Base-by-base conservation (phyloP, 148 eudicot genomes). In the Rhododendron henanense region DNA sequence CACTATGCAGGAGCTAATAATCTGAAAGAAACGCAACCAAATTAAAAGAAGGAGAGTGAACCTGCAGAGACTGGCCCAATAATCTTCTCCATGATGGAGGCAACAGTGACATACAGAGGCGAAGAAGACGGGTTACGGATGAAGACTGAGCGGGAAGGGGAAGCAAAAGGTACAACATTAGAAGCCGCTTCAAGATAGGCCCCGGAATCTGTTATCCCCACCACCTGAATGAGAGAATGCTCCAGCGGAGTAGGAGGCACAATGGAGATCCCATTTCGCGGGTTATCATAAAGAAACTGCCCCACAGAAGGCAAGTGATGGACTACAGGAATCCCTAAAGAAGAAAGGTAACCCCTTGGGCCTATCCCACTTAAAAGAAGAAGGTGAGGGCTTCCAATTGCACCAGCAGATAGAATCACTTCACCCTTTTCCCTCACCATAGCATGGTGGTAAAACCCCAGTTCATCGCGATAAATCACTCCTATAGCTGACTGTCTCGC, bases 221-320 rank as follows among this genome's bases (percentile, higher is more conserved):
- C 98, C 15, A 96, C 99, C 85, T 96, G 98, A 67, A 96, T 96
- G n/a, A 96, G 92, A 39, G 99, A 95, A 74, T 95, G 98, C 63
- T 95, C 96, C 47, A 96, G 76, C n/a, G 97, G 96, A 16, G 85
- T 59, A 37, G 98, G 92, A 15, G 99, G 96, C 44, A 96, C 90
- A 75, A 96, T 91, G 9, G 99, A 95, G 76, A 97, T 95, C 10
- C 99, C 96, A 85, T 94, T 97, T 87, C 98, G 89, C 0, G 99
- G 98, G 87, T 97, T 97, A 76, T 97, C 99, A n/a, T 92, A 97
- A 59, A 97, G 50, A 76, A 90, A 97, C 87, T 92, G 96, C 1
- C 99, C 98, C 23, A 97, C 99, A 84, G 90, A 93, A 21, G 99
- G 99, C 73, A 80, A 91, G 74, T 97, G 98, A 77, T 87, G 93